Base-by-base conservation (phyloP, 805 yeast species). In the Metschnikowia henanensis region DNA sequence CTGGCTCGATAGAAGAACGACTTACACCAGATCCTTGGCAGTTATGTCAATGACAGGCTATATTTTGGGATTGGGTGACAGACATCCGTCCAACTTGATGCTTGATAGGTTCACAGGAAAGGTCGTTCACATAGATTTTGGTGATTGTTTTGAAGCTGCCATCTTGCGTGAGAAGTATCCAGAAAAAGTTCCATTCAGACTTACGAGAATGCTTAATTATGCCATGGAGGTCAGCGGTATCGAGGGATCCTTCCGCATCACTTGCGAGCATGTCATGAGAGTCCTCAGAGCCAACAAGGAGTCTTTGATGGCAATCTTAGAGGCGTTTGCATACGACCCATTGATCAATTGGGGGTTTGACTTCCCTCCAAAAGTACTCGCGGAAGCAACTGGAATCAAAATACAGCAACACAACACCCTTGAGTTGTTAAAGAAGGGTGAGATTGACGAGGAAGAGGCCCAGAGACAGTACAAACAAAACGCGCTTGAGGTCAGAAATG, bases 161-260 rank as follows among this genome's bases (percentile, higher is more conserved):
- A 90, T 92, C 38, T 68, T 94, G 48, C 80, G 99, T 53, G 99
- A 95, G 55, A 94, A 94, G 61, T 95, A 87, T 64, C 99, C 99
- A 0, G 99, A 94, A 59, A 92, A 91, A 63, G 99, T 94, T 19
- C 99, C 99, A 6, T 94, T 94, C 72, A 77, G 99, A 63, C 75
- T 94, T 46, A 94, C 99, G 0, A 75, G 99, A 64, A 94, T 94
- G 99, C 74, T 95, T 52, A 90, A 95, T 18, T 90, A 90, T 63
- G 99, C 98, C 0, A 92, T 94, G 97, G 99, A 95, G 63, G 98
- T 94, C 2, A 87, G 96, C 66, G 99, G 99, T 6, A 90, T 94
- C 50, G 98, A 94, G 65, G 99, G 99, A 3, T 87, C 96, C 28
- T 94, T 88, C 76, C 77, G 98, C 56, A 91, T 94, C 30, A 91